Evolutionary conservation across 2,329 filamentous ascomycete genomes (phyloP).

Genomic region (Venturia nashicola): DNA sequence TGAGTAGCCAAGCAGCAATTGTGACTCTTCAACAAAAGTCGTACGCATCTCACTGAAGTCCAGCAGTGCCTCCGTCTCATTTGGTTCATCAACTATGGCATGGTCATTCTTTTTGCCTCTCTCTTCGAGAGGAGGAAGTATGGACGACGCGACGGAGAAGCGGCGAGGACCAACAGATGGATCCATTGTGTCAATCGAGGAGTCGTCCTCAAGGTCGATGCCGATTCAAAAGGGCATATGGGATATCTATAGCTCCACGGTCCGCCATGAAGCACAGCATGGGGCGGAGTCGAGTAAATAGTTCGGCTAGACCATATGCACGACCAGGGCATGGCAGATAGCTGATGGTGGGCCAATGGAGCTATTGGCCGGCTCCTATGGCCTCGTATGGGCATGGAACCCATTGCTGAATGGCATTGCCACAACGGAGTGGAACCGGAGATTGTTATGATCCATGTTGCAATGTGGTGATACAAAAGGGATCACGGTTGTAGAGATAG

Average conservation of each 20-base stretch:
- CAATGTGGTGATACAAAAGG: background rate
- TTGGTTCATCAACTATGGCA: slow-evolving; percentile 17
- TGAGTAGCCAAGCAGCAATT: slow-evolving; percentile 29
- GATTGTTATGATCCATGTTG: background rate
- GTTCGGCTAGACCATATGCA: background rate
- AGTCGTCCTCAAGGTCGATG: background rate
- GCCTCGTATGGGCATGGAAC: slow-evolving; percentile 1
- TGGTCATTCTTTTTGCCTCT: slow-evolving; percentile 17
- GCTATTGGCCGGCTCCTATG: background rate
- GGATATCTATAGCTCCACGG: background rate
- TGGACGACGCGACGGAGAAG: slow-evolving; percentile 19
- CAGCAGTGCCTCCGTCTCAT: slow-evolving; percentile 19
- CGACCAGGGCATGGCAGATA: background rate
- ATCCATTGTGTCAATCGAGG: slow-evolving; percentile 17
- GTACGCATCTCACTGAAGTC: slow-evolving; percentile 6
- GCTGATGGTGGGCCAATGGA: background rate
- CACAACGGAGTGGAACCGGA: background rate
- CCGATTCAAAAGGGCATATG: background rate
- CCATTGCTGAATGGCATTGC: background rate
- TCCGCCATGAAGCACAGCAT: background rate
- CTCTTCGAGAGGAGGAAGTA: slow-evolving; percentile 16
- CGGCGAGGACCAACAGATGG: slow-evolving; percentile 18
- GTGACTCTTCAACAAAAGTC: slow-evolving; percentile 17
- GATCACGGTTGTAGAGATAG: background rate
- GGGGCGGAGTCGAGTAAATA: background rate